Evolutionary conservation across 129 eudicot genomes (phyloP).

Genomic region (Tagetes erecta): DNA sequence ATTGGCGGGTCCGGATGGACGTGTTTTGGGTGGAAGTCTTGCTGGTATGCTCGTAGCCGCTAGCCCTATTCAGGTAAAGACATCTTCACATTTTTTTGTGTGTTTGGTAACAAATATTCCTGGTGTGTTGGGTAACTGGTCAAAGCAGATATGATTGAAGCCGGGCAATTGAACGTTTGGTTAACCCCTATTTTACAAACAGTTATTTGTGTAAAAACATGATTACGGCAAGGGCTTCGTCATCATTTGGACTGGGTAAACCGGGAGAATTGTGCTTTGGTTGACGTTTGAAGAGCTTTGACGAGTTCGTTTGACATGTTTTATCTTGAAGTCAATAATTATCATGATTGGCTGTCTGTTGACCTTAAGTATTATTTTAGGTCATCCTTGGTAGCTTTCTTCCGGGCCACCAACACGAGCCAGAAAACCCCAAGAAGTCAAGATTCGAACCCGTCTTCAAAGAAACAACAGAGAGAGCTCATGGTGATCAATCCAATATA

Average conservation of each 20-base stretch:
- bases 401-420: constrained; percentile 31
- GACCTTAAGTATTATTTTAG: constrained; percentile 8
- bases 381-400: constrained; percentile 43
- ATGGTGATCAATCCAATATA: constrained; percentile 26
- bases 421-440: constrained; percentile 29
- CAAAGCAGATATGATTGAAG: background rate
- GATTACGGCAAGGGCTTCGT: too few relatives aligned
- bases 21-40: constrained; percentile 88
- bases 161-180: background rate
- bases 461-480: constrained; percentile 17
- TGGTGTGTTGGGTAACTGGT: background rate
- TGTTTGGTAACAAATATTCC: background rate
- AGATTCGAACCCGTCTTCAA: constrained; percentile 34
- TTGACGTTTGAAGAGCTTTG: too few relatives aligned
- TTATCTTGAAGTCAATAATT: background rate
- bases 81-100: background rate
- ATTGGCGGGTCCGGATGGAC: constrained; percentile 87
- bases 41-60: constrained; percentile 91
- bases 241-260: too few relatives aligned
- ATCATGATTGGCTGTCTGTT: background rate
- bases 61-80: constrained; percentile 79
- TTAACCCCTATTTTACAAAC: background rate
- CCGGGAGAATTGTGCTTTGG: too few relatives aligned
- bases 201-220: too few relatives aligned
- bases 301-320: too few relatives aligned